Evolutionary conservation across 805 yeast genomes (phyloP).

Genomic region (Sugiyamaella lignohabitans): DNA sequence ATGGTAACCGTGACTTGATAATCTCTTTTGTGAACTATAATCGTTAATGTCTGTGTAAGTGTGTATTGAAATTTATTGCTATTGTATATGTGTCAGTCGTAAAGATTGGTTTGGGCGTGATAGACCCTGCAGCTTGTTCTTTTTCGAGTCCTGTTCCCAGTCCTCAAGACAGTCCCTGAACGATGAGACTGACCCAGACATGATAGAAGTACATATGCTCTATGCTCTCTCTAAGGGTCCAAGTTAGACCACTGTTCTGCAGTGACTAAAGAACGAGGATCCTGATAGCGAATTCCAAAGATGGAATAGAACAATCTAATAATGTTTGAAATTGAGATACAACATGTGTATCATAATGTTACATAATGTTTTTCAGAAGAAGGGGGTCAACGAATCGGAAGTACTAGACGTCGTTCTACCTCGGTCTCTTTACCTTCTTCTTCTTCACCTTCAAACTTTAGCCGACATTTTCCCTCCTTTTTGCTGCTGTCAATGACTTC

Average conservation of each 20-base stretch:
- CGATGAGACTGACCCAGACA: too few relatives aligned
- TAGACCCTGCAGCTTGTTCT: too few relatives aligned
- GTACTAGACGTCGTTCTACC: slow-evolving; percentile 75
- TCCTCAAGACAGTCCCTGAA: too few relatives aligned
- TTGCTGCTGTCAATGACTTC: slow-evolving; percentile 67
- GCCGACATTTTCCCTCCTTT: slow-evolving; percentile 67
- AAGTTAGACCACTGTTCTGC: too few relatives aligned
- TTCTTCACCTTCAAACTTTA: slow-evolving; percentile 93
- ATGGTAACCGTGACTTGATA: slow-evolving; percentile 71
- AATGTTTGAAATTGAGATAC: not conserved
- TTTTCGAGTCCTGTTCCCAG: too few relatives aligned
- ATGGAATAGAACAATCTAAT: not conserved
- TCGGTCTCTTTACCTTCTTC: slow-evolving; percentile 94
- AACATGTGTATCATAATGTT: too few relatives aligned
- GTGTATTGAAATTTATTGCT: not conserved
- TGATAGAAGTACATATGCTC: too few relatives aligned
- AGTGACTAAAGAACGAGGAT: too few relatives aligned
- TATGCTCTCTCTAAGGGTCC: too few relatives aligned
- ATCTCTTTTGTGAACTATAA: slow-evolving; percentile 57
- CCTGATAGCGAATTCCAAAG: not conserved
- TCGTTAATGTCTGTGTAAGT: not conserved
- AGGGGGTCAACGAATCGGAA: slow-evolving; percentile 33
- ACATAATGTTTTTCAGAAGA: too few relatives aligned
- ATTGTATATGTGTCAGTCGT: not conserved
- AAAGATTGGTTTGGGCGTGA: too few relatives aligned